Evolutionary conservation across 257 asterid genomes (phyloP), one percentile per base, ranked within the genome.

Genomic region (Solanum acaule): DNA sequence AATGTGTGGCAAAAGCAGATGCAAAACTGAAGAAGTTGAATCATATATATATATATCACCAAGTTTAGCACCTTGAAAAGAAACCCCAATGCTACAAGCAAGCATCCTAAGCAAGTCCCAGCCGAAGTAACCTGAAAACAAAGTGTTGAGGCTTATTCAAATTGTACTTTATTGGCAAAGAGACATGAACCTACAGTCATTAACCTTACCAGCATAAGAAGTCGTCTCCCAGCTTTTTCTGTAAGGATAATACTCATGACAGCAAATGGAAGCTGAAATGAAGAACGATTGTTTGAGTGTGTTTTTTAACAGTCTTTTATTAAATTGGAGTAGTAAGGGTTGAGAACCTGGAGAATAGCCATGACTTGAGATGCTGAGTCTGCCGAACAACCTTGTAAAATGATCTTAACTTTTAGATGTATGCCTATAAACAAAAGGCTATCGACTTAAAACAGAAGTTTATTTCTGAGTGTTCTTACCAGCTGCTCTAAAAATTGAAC

Each of bases 51-150:
- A 23, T 63, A 42, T 52, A 72, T 71, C 78, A 72, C 8, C 67
- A 73, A 35, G 37, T 68, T 82, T 49, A 75, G 22, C 65, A 91
- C 93, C 93, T 90, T 27, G 29, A 91, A 88, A 52, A 88, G 85
- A 76, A 90, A 91, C 4, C 91, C 92, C 13, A 88, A 16, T 73
- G 91, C 92, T 3, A 49, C 76, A 5, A 91, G 71, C 35, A 90
- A 70, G 89, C 91, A 86, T 87, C 91, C 93, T 8, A 85, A 46
- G 86, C 93, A 90, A 29, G 93, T 87, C 87, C 91, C 90, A 12
- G 88, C 89, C 6, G 92, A 89, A 88, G 91, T 77, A 29, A 79
- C 44, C 93, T 91, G 59, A 84, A 85, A 73, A 7, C 25, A 18
- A 29, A 59, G 20, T 33, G 35, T 4, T 52, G 70, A 44, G 15